Percentiles rank a stretch among this genome's conserved stretches.
Conservation (phyloP, 176 grass and related monocot genomes). For the Zoysia japonica region DNA sequence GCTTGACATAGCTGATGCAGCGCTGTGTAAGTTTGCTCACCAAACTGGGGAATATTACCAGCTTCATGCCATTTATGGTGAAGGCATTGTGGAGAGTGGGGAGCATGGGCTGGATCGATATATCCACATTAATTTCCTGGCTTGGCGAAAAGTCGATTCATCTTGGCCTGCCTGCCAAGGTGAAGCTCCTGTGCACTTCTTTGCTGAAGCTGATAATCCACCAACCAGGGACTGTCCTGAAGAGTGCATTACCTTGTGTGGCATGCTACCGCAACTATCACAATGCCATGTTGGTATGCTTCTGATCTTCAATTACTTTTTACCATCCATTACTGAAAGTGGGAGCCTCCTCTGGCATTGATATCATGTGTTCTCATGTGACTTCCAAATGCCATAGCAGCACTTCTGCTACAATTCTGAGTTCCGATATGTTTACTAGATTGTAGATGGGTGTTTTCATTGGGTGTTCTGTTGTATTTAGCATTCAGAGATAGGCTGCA, state of each 20-base stretch:
- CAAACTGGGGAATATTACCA: conserved; percentile 17
- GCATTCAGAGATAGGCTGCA: neutral
- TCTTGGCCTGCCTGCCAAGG: neutral
- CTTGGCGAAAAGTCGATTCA: neutral
- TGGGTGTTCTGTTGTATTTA: neutral
- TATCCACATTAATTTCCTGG: conserved; percentile 40
- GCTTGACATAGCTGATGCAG: conserved; percentile 14
- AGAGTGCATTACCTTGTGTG: conserved; percentile 30
- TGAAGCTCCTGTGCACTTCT: conserved; percentile 8
- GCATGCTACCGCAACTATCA: neutral
- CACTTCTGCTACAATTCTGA: neutral
- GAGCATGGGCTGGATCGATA: neutral
- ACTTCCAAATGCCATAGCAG: neutral
- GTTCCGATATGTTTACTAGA: neutral
- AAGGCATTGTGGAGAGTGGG: neutral
- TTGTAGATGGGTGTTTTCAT: neutral
- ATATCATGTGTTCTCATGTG: neutral
- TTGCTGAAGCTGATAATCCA: conserved; percentile 23
- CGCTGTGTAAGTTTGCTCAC: conserved; percentile 17
- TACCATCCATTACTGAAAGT: neutral
- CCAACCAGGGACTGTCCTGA: neutral
- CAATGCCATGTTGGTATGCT: conserved; percentile 23
- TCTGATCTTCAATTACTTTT: conserved; percentile 5
- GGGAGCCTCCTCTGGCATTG: neutral
- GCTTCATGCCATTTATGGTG: conserved; percentile 24